A percentile compares a stretch with the other conserved stretches of the same genome.
phyloP scores from a whole-genome alignment of 345 rosid genomes.

The Eucalyptus pauciflora region DNA sequence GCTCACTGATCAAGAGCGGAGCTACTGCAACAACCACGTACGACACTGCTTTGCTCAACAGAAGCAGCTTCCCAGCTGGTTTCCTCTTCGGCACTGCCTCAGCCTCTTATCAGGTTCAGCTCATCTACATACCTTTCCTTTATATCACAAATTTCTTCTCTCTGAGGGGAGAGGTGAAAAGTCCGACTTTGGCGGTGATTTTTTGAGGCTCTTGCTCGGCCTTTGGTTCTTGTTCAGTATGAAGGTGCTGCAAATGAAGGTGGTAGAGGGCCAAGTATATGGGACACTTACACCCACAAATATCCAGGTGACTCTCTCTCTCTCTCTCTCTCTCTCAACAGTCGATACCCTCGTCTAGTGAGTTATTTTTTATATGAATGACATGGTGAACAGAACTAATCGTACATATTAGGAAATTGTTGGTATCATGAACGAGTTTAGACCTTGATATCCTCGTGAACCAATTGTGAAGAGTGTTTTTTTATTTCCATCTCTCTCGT shows the following conservation, averaged over 20 bases:
- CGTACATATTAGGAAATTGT: not conserved
- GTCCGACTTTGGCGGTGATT: not conserved
- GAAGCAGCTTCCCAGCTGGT: slow-evolving; percentile 14
- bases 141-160: not conserved
- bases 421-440: not conserved
- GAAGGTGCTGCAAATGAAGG: slow-evolving; percentile 13
- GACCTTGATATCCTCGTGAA: not conserved
- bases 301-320: not conserved
- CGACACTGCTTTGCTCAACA: not conserved
- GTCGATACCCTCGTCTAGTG: not conserved
- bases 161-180: not conserved
- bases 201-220: not conserved
- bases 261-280: slow-evolving; percentile 8
- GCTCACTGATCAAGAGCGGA: not conserved
- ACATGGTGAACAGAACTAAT: not conserved
- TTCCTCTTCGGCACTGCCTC: slow-evolving; percentile 40
- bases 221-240: not conserved
- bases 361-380: not conserved
- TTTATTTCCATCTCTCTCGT: not conserved
- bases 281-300: slow-evolving; percentile 5
- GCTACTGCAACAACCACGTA: not conserved
- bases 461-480: not conserved
- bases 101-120: slow-evolving; percentile 19
- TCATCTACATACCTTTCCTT: not conserved
- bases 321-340: not conserved